phyloP scores from a whole-genome alignment of 768 basidiomycete species.

The Amanita exitialis region DNA sequence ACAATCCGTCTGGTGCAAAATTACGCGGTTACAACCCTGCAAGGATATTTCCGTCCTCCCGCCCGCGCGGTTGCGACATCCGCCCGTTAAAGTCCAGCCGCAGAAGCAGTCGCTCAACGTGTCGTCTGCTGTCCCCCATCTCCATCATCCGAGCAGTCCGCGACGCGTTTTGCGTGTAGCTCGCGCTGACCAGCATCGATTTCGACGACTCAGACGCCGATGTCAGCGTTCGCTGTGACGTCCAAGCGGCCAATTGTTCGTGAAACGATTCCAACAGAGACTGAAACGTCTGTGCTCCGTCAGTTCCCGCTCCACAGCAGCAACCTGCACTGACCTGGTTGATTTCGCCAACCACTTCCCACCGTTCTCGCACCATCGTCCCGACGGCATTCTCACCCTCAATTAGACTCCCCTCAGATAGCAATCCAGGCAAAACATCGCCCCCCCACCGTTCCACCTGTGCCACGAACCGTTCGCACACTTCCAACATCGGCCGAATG shows the following conservation, averaged over 20 bases:
- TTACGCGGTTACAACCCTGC: conserved; percentile 51
- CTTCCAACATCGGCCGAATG: conserved; percentile 65
- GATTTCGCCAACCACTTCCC: conserved; percentile 60
- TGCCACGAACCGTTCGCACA: conserved; percentile 81
- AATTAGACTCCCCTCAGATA: conserved; percentile 71
- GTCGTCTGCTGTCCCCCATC: conserved; percentile 60
- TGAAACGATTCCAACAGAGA: conserved; percentile 67
- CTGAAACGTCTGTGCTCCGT: conserved; percentile 46
- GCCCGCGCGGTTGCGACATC: conserved; percentile 42
- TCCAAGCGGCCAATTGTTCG: conserved; percentile 66
- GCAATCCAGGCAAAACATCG: conserved; percentile 74
- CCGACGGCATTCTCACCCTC: conserved; percentile 55
- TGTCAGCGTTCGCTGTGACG: conserved; percentile 63
- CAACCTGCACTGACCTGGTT: conserved; percentile 47
- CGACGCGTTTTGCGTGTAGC: conserved; percentile 41
- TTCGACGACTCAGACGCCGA: conserved; percentile 60
- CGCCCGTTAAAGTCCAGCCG: conserved; percentile 80
- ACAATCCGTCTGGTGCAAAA: no score
- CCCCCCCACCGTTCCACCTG: conserved; percentile 91
- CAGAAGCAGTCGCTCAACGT: conserved; percentile 73
- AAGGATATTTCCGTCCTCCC: conserved; percentile 23
- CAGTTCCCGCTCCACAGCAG: neutral
- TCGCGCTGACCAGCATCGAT: conserved; percentile 53
- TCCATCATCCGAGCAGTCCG: conserved; percentile 42
- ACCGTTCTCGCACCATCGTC: conserved; percentile 61